Percentiles rank a stretch among this genome's conserved stretches.
These are phyloP conservation scores for Termitomyces eurrhizus DNA, from an alignment of 768 basidiomycete genomes.

Conservation along the genomic window DNA sequence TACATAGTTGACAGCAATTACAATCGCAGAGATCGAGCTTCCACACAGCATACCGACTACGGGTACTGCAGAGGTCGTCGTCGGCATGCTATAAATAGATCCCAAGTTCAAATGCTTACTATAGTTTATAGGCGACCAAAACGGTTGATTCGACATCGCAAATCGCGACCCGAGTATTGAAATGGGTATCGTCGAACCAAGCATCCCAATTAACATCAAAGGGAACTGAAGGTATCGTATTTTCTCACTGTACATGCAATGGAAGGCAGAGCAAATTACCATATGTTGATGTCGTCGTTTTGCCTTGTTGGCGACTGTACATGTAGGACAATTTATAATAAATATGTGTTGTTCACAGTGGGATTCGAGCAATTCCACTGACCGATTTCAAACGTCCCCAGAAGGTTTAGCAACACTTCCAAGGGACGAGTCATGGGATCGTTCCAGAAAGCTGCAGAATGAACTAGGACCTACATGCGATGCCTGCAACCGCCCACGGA, in stretches of 20 bases:
- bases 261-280: constrained; percentile 35
- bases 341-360: neutral
- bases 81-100: neutral
- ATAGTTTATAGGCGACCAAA: constrained; percentile 83
- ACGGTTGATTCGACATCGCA: constrained; percentile 73
- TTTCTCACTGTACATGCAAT: neutral
- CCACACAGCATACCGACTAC: constrained; percentile 87
- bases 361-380: constrained; percentile 18
- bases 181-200: constrained; percentile 75
- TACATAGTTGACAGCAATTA: constrained; percentile 66
- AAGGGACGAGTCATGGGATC: neutral
- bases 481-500: constrained; percentile 69
- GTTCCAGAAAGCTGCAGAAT: neutral
- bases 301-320: constrained; percentile 71
- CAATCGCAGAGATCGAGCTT: constrained; percentile 70
- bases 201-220: constrained; percentile 61
- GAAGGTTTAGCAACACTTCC: constrained; percentile 63
- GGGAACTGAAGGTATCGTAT: constrained; percentile 45
- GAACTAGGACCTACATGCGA: constrained; percentile 55
- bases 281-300: constrained; percentile 70
- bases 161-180: constrained; percentile 72
- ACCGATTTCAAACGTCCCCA: constrained; percentile 81
- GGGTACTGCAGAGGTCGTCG: constrained; percentile 47
- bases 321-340: neutral
- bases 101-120: constrained; percentile 37